These are phyloP conservation scores for Talaromyces sp. DNA, from an alignment of 2,329 filamentous ascomycete species.

Conservation along the genomic window DNA sequence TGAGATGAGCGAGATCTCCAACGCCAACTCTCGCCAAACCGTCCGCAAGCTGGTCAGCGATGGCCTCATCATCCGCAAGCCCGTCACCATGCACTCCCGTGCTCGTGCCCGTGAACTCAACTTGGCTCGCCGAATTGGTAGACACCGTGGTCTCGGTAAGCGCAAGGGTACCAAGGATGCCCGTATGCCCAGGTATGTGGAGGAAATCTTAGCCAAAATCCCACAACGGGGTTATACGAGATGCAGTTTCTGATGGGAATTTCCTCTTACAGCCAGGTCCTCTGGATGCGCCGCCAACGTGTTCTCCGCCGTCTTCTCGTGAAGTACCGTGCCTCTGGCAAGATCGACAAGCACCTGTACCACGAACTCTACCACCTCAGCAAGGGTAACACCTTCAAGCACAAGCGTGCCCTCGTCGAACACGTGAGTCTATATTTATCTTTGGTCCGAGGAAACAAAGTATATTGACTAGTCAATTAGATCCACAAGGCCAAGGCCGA, in stretches of 20 bases:
- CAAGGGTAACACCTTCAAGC: conserved; percentile 99
- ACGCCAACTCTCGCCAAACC: conserved; percentile 99
- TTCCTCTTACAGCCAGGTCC: conserved; percentile 66
- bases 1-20: conserved; percentile 98
- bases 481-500: conserved; percentile 99
- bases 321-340: conserved; percentile 99
- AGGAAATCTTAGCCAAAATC: neutral
- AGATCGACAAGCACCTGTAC: conserved; percentile 99
- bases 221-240: neutral
- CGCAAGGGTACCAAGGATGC: conserved; percentile 99
- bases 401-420: conserved; percentile 99
- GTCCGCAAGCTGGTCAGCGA: conserved; percentile 99
- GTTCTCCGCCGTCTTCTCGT: conserved; percentile 98
- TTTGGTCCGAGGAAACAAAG: conserved; percentile 8
- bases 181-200: conserved; percentile 90
- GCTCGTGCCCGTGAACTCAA: conserved; percentile 92
- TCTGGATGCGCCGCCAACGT: conserved; percentile 99
- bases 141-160: conserved; percentile 99
- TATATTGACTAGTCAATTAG: conserved; percentile 45
- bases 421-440: conserved; percentile 72
- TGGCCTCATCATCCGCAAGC: conserved; percentile 99
- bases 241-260: conserved; percentile 7
- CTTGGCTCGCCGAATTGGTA: conserved; percentile 87
- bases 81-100: conserved; percentile 99
- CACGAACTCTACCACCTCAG: conserved; percentile 99